Conservation (phyloP, 805 yeast species). For the Jamesozyma hellenica region DNA sequence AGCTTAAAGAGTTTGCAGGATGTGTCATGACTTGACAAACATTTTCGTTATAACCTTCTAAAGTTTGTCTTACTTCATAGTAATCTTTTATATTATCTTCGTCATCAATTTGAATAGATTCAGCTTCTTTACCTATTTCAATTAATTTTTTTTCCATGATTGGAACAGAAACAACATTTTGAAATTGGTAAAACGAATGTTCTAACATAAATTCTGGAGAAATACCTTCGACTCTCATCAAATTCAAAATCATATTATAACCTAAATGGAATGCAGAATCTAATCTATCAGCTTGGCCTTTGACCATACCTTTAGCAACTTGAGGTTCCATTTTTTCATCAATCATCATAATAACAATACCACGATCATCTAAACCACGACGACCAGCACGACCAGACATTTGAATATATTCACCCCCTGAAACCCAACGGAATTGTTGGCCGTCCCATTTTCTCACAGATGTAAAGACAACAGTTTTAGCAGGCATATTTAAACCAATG, state of each 20-base stretch:
- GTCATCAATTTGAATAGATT: conserved; percentile 53
- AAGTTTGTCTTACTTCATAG: conserved; percentile 67
- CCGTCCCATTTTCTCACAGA: conserved; percentile 99
- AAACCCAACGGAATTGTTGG: conserved; percentile 93
- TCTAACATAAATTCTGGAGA: conserved; percentile 97
- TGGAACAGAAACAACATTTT: conserved; percentile 86
- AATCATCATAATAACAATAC: conserved; percentile 98
- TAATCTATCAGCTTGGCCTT: conserved; percentile 94
- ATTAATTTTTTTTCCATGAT: conserved; percentile 56
- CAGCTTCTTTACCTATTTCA: conserved; percentile 42
- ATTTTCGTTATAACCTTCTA: conserved; percentile 62
- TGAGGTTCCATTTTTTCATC: conserved; percentile 99
- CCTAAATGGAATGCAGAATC: conserved; percentile 98
- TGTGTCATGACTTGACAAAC: conserved; percentile 76
- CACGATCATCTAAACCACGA: conserved; percentile 98
- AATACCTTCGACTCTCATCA: conserved; percentile 95
- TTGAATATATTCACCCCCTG: conserved; percentile 98
- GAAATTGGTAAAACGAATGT: conserved; percentile 89
- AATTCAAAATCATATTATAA: conserved; percentile 90
- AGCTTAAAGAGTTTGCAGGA: conserved; percentile 77
- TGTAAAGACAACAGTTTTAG: conserved; percentile 95
- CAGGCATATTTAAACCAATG: conserved; percentile 98
- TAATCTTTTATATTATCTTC: conserved; percentile 68
- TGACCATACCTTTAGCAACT: conserved; percentile 98
- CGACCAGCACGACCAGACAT: conserved; percentile 99